These are phyloP conservation scores for Sporisorium exsertum DNA, from an alignment of 1,284 basidiomycete genomes.

Conservation along the genomic window DNA sequence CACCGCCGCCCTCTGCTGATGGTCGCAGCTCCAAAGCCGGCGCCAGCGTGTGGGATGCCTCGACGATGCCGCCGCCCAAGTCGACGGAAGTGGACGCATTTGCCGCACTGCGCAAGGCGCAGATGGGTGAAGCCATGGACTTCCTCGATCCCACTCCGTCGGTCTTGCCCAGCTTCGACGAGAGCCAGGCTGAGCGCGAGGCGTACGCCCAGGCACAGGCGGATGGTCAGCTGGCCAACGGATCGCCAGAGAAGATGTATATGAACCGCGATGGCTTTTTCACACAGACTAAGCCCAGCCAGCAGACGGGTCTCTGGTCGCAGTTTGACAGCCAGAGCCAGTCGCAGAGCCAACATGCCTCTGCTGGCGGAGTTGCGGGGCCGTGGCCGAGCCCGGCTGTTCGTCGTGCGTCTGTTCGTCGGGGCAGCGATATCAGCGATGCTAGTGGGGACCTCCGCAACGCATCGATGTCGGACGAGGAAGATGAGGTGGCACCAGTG, in stretches of 20 bases:
- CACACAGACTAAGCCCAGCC: constrained; percentile 63
- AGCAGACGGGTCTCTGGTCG: constrained; percentile 28
- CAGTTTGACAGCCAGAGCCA: constrained; percentile 34
- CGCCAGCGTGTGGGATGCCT: constrained; percentile 32
- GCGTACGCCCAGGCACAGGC: constrained; percentile 34
- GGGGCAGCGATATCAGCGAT: constrained; percentile 13
- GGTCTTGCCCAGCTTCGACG: constrained; percentile 55
- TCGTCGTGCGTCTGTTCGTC: constrained; percentile 5
- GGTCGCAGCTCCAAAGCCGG: background rate
- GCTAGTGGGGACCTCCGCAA: background rate
- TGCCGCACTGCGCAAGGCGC: constrained; percentile 58
- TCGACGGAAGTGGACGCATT: constrained; percentile 58
- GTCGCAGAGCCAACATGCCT: constrained; percentile 26
- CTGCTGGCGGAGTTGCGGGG: background rate
- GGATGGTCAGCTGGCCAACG: constrained; percentile 2
- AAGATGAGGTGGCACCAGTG: constrained; percentile 25
- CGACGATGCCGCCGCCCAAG: constrained; percentile 59
- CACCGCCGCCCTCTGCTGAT: constrained; percentile 25
- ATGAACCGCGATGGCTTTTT: constrained; percentile 65
- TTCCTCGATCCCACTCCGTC: constrained; percentile 51
- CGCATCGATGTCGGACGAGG: constrained; percentile 3
- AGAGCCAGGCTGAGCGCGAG: constrained; percentile 49
- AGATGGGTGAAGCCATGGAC: constrained; percentile 50
- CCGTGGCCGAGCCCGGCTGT: constrained; percentile 21
- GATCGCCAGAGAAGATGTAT: constrained; percentile 54